These are phyloP conservation scores for Colletotrichum magnum DNA, from an alignment of 2,329 filamentous ascomycete genomes.

Conservation along the genomic window DNA sequence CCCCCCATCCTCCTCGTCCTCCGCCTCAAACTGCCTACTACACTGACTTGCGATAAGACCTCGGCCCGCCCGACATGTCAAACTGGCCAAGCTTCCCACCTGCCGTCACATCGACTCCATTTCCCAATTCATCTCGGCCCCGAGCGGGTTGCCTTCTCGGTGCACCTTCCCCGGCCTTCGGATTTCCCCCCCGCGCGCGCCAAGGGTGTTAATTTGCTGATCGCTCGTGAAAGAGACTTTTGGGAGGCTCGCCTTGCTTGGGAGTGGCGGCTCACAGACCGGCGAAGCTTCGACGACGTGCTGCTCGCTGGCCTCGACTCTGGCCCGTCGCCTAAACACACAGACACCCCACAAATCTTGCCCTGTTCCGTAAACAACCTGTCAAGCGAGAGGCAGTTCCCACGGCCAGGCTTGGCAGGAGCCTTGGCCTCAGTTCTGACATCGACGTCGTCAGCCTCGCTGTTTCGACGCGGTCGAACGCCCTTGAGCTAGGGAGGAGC, in stretches of 20 bases:
- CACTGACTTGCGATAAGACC: not conserved
- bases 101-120: conserved; percentile 16
- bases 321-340: no score
- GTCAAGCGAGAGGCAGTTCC: not conserved
- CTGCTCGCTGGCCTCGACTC: not conserved
- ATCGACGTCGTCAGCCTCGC: conserved; percentile 10
- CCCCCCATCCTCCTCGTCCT: no score
- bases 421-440: not conserved
- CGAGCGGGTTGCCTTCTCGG: conserved; percentile 1
- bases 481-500: not conserved
- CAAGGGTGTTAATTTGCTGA: not conserved
- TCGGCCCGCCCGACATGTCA: conserved; percentile 30
- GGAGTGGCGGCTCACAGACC: not conserved
- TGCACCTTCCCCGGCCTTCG: not conserved
- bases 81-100: conserved; percentile 24
- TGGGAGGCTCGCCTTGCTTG: not conserved
- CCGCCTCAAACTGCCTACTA: no score
- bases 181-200: not conserved
- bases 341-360: not conserved
- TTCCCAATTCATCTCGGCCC: conserved; percentile 17
- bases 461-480: not conserved
- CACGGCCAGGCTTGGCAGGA: not conserved
- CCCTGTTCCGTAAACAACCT: not conserved
- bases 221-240: not conserved
- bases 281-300: not conserved